A percentile compares a stretch with the other conserved stretches of the same genome.
phyloP scores from a whole-genome alignment of 164 flowering plant species.

The Macadamia integrifolia region DNA sequence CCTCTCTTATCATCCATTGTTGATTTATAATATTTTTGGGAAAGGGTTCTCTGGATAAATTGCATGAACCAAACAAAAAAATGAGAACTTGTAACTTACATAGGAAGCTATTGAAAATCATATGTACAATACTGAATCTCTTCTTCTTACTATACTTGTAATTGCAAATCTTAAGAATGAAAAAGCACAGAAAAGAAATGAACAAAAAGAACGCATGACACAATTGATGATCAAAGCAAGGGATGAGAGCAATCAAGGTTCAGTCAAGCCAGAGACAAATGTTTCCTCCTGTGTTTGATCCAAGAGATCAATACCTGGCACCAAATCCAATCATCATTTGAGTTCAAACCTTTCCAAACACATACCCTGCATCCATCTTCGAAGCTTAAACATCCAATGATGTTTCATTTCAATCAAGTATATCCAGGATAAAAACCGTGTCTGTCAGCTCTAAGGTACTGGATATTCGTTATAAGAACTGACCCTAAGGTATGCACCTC shows the following conservation, averaged over 20 bases:
- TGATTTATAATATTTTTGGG: too few species aligned
- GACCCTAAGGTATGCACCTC: neutral
- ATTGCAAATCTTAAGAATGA: too few species aligned
- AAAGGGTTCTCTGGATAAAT: too few species aligned
- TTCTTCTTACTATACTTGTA: constrained; percentile 2
- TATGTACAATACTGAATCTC: neutral
- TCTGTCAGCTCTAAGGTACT: neutral
- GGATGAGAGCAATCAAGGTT: neutral
- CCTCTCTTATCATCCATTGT: too few species aligned
- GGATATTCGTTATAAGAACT: neutral
- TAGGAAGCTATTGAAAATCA: neutral
- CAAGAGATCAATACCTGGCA: neutral
- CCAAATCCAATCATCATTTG: neutral
- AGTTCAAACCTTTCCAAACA: neutral
- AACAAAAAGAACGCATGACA: neutral
- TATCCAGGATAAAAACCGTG: neutral
- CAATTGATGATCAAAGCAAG: neutral
- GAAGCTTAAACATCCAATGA: neutral
- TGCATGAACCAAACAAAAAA: too few species aligned
- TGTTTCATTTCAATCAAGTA: neutral
- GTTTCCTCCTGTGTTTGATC: neutral
- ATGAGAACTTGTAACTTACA: too few species aligned
- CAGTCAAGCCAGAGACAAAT: neutral
- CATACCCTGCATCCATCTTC: neutral
- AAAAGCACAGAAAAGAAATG: neutral